phyloP scores from a whole-genome alignment of 2,329 filamentous ascomycete genomes.

The Trichoderma citrinoviride region DNA sequence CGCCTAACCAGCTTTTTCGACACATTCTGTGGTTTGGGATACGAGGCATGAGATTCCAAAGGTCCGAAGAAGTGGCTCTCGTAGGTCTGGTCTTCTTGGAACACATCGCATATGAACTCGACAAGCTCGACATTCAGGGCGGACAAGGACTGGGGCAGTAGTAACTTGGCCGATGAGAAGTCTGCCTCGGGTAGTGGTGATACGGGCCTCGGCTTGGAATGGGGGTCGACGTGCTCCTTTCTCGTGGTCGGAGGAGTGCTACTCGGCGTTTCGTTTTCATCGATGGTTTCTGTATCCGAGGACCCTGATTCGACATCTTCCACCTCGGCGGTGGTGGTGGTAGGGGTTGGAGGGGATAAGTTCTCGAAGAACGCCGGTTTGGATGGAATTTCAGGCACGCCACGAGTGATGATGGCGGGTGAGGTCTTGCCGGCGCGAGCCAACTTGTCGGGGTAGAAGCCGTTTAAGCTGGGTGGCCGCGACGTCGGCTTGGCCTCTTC shows the following conservation, averaged over 20 bases:
- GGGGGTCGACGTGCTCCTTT: background rate
- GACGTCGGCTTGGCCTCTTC: constrained; percentile 35
- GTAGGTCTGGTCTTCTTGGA: constrained; percentile 54
- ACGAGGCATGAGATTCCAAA: constrained; percentile 21
- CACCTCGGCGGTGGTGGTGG: background rate
- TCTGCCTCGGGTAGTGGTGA: constrained; percentile 2
- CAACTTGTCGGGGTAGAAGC: constrained; percentile 38
- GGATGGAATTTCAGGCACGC: constrained; percentile 37
- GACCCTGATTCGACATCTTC: constrained; percentile 25
- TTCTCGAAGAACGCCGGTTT: constrained; percentile 42
- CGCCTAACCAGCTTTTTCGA: constrained; percentile 22
- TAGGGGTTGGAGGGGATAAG: constrained; percentile 30
- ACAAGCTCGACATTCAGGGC: constrained; percentile 54
- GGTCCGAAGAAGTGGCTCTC: constrained; percentile 50
- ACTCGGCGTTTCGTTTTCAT: background rate
- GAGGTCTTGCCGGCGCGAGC: constrained; percentile 33
- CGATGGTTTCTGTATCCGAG: constrained; percentile 26
- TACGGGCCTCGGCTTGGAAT: constrained; percentile 8
- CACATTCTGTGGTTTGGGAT: constrained; percentile 22
- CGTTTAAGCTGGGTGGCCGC: constrained; percentile 33
- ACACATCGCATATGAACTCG: constrained; percentile 59
- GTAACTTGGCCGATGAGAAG: constrained; percentile 14
- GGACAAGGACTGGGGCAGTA: constrained; percentile 57
- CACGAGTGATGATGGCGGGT: constrained; percentile 29
- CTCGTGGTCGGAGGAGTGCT: constrained; percentile 31